phyloP scores from a whole-genome alignment of 2,329 filamentous ascomycete genomes.

The Neonectria faginata region DNA sequence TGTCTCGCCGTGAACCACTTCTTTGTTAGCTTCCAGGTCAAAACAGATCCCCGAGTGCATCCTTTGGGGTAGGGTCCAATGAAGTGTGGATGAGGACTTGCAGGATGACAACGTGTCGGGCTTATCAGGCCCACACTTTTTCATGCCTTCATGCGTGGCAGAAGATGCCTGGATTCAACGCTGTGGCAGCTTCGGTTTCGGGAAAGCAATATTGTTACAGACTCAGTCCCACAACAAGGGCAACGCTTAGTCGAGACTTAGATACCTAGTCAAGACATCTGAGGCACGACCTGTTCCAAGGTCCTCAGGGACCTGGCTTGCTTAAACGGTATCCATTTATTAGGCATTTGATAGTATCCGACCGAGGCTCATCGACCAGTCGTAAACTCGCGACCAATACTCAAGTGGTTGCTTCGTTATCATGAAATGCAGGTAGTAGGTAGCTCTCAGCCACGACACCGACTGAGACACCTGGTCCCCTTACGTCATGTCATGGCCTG shows the following conservation, averaged over 20 bases:
- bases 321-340: background rate
- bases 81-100: background rate
- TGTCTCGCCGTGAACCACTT: background rate
- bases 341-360: background rate
- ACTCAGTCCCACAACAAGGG: background rate
- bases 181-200: background rate
- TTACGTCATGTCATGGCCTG: constrained; percentile 28
- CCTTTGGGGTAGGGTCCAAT: background rate
- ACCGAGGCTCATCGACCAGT: background rate
- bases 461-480: constrained; percentile 8
- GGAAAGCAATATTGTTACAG: background rate
- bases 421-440: constrained; percentile 5
- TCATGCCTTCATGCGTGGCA: background rate
- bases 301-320: background rate
- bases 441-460: constrained; percentile 6
- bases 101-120: background rate
- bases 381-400: background rate
- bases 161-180: background rate
- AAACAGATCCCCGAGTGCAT: background rate
- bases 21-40: background rate
- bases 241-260: background rate
- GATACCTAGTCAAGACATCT: background rate
- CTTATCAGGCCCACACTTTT: background rate
- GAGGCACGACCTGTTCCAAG: background rate
- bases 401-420: constrained; percentile 5